Evolutionary conservation across 2,329 filamentous ascomycete genomes (phyloP).

Genomic region (Fusarium paranaense): DNA sequence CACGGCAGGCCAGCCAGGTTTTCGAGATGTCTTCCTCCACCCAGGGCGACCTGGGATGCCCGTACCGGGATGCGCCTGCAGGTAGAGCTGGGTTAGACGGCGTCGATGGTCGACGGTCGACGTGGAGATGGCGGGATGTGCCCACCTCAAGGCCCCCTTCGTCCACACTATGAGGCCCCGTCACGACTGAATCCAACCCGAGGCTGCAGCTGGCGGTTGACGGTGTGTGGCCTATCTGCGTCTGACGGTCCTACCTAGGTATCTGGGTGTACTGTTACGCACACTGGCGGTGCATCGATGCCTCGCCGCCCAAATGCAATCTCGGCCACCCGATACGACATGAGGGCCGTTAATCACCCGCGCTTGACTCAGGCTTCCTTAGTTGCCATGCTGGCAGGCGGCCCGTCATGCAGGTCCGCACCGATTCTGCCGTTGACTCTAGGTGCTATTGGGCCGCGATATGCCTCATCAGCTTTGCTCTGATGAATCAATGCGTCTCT

Average conservation of each 20-base stretch:
- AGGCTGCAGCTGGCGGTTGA: constrained; percentile 26
- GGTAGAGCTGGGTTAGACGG: constrained; percentile 5
- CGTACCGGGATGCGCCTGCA: constrained; percentile 37
- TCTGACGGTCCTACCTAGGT: neutral
- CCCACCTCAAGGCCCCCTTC: neutral
- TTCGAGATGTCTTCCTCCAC: constrained; percentile 29
- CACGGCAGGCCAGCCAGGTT: constrained; percentile 36
- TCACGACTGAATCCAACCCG: constrained; percentile 11
- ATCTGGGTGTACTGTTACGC: constrained; percentile 1
- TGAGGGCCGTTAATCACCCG: constrained; percentile 9
- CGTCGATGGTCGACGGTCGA: constrained; percentile 13
- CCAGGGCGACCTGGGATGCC: constrained; percentile 28
- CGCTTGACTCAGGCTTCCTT: constrained; percentile 23
- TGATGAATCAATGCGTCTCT: constrained; percentile 27
- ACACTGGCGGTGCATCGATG: constrained; percentile 5
- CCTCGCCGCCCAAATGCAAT: constrained; percentile 10
- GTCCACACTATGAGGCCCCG: neutral
- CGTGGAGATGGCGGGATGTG: constrained; percentile 37
- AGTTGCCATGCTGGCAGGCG: constrained; percentile 35
- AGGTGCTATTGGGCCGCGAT: constrained; percentile 45
- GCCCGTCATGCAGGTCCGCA: constrained; percentile 41
- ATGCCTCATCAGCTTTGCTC: constrained; percentile 36
- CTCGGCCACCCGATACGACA: constrained; percentile 11
- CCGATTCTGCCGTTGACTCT: constrained; percentile 21
- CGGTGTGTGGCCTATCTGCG: constrained; percentile 6